Evolutionary conservation across 495 filamentous ascomycete species (phyloP).

Genomic region (Oleoguttula mirabilis): DNA sequence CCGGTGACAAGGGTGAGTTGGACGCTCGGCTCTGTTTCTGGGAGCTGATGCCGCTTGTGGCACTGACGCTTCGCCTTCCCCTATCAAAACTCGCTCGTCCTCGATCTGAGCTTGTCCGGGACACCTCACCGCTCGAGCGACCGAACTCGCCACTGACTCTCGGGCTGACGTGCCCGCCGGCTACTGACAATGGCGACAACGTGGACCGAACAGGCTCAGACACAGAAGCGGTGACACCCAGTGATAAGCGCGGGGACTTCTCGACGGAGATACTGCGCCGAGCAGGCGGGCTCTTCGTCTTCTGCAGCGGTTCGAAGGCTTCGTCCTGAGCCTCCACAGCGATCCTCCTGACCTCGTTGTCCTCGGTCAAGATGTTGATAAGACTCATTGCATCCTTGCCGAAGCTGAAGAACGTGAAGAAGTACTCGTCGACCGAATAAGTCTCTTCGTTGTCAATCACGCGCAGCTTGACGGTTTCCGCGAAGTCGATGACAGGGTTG

Average conservation of each 20-base stretch:
- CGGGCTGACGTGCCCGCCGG: constrained; percentile 29
- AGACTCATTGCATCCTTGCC: constrained; percentile 76
- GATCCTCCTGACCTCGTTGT: constrained; percentile 27
- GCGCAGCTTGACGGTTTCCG: constrained; percentile 85
- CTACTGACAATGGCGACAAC: constrained; percentile 2
- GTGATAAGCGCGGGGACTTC: constrained; percentile 4
- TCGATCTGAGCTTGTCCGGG: constrained; percentile 25
- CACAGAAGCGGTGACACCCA: background rate
- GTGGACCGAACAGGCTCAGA: constrained; percentile 11
- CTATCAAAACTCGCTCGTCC: constrained; percentile 14
- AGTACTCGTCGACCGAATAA: constrained; percentile 95
- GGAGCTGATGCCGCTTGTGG: constrained; percentile 11
- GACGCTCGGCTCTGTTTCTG: constrained; percentile 21
- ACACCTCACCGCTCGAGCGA: constrained; percentile 27
- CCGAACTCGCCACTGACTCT: constrained; percentile 34
- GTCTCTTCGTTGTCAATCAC: constrained; percentile 88
- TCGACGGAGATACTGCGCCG: background rate
- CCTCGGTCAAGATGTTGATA: constrained; percentile 61
- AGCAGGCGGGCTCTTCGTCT: background rate
- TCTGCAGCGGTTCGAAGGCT: background rate
- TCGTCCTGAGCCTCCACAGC: constrained; percentile 1
- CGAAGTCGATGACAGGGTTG: constrained; percentile 79
- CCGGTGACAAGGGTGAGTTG: constrained; percentile 41
- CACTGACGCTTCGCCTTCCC: constrained; percentile 41
- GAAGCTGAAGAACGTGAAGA: constrained; percentile 86